Percentiles rank a stretch among this genome's conserved stretches.
Evolutionary conservation across 257 asterid species (phyloP).

Genomic region (Penstemon eatonii): DNA sequence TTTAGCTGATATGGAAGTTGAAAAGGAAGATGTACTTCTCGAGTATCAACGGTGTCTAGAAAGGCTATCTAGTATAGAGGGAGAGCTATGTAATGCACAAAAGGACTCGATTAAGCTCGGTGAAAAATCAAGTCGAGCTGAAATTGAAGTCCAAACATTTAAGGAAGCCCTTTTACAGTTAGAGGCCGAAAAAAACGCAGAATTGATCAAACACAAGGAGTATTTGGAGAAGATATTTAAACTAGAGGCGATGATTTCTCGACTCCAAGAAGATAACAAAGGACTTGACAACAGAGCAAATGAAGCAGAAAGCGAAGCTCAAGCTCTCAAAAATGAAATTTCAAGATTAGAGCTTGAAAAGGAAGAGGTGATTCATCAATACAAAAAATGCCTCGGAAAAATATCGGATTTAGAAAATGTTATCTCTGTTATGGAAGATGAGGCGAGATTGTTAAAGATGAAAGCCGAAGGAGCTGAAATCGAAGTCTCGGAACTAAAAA

Average conservation of each 20-base stretch:
- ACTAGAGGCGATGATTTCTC: conserved; percentile 53
- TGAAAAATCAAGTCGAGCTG: conserved; percentile 60
- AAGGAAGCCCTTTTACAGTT: conserved; percentile 66
- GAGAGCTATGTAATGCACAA: conserved; percentile 57
- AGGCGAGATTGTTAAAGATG: conserved; percentile 43
- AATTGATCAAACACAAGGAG: conserved; percentile 47
- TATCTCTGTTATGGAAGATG: conserved; percentile 44
- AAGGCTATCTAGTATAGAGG: conserved; percentile 55
- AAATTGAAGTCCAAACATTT: conserved; percentile 64
- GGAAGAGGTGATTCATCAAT: conserved; percentile 36
- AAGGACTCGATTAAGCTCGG: conserved; percentile 45
- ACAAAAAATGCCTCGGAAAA: conserved; percentile 47
- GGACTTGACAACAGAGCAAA: conserved; percentile 42
- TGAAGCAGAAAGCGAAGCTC: conserved; percentile 59
- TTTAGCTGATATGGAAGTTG: conserved; percentile 55
- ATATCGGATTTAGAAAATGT: conserved; percentile 57
- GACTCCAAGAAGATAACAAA: conserved; percentile 43
- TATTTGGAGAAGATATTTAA: conserved; percentile 47
- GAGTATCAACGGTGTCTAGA: conserved; percentile 3
- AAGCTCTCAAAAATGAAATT: conserved; percentile 49
- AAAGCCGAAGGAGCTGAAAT: conserved; percentile 64
- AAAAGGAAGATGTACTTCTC: conserved; percentile 54
- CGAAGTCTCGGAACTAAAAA: conserved; percentile 59
- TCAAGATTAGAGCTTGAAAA: conserved; percentile 60
- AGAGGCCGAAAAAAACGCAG: conserved; percentile 62